Base-by-base conservation (phyloP, 2,329 filamentous ascomycete genomes). In the Nemania sp. region DNA sequence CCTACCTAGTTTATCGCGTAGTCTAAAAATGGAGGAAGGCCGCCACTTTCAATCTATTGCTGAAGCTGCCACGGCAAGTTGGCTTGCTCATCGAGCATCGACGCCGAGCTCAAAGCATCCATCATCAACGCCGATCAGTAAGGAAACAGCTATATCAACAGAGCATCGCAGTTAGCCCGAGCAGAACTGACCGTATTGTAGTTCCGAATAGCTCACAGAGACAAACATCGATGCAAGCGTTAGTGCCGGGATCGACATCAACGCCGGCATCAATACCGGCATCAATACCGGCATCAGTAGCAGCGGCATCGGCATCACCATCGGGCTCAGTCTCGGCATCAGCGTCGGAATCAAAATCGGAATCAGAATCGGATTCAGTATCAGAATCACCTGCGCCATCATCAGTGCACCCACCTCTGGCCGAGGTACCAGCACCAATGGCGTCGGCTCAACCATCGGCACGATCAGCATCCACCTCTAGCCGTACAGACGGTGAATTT, bases 41-140 rank as follows among this genome's bases (percentile, higher is more conserved):
- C 20, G 55, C 6, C 57, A 65, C 42, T 66, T 67, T 21, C 65
- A 62, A n/a, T 65, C 66, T 10, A 66, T 68, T 7, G 63, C 67
- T 7, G 60, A 69, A 46, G 67, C 62, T 50, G 69, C 68, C n/a
- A 62, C 68, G 5, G 67, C 65, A 6, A 67, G 56, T 34, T 70
- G 68, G 68, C 66, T 60, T 37, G 68, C 68, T n/a, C 68, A 66
- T 25, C 67, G 64, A 39, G 60, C 65, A 17, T 60, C 63, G 1
- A 64, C 64, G 11, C 64, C 65, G 5, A 39, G 18, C 48, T 53
- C 50, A 12, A 60, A 54, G 37, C 57, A 43, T n/a, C 49, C 66
- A 25, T 47, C 64, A 18, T 59, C 57, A 3, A 45, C 47, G 9
- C 7, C 25, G 25, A 29, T 29, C 25, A 7, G 25, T 29, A 29